Base-by-base conservation (phyloP, 192 early-diverging fungal species). In the Coemansia reversa region DNA sequence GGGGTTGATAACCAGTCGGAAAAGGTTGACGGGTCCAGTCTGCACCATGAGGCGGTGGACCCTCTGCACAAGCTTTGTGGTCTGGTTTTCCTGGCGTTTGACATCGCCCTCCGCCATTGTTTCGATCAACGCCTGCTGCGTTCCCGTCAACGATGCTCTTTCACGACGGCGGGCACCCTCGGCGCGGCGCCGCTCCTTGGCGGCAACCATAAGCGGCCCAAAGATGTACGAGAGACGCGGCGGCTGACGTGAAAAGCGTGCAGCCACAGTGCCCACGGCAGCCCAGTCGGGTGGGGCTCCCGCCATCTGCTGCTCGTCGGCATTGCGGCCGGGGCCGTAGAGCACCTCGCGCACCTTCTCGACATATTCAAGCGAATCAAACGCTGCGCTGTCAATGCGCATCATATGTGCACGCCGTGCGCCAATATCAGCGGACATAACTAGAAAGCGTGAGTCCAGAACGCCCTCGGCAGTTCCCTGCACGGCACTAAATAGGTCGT, bases 1-100 rank as follows among this genome's bases (percentile, higher is more conserved):
- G 11, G 95, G 96, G 75, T 98, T 97, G 53, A 92, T 81, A 42
- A 96, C 84, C 66, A 98, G 90, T 64, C 90, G 76, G 70, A 96
- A 96, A 60, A 95, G 79, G 63, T 90, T 89, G 56, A 87, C 80
- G 0, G 86, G 81, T 0, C 86, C 86, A 7, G 66, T 56, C 35
- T 85, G 51, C 12, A 82, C 68, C 56, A 97, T 53, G 29, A 90
- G 76, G 8, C 74, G 69, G 56, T 84, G 81, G 19, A 98, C 87
- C 25, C 67, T 66, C 42, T 83, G 79, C n/a, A 97, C 94, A 52
- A 89, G 88, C 28, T 83, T 84, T 4, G 94, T 89, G 0, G 95
- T 97, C 58, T 95, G 92, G 69, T 96, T 95, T 58, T 90, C 89
- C 58, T 94, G 86, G 45, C 85, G 83, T 50, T 86, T 75, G 63